Evolutionary conservation across 257 asterid genomes (phyloP), one percentile per base, ranked within the genome.

Genomic region (Phtheirospermum japonicum): DNA sequence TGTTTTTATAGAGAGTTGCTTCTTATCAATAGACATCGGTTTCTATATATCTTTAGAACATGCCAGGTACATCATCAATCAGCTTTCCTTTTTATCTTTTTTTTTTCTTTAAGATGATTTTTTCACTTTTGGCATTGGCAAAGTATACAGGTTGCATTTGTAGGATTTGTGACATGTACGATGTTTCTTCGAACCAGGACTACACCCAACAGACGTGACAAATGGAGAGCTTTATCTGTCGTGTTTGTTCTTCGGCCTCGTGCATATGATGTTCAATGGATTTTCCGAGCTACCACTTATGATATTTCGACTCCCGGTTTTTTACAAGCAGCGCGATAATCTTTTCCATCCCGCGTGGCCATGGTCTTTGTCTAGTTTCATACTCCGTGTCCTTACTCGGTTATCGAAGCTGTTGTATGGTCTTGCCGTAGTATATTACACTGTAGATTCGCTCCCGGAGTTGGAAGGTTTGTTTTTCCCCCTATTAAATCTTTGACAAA

Each of bases 221-320:
- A 79, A 85, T 39, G 96, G 81, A 42, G 79, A 85, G 59, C 83
- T 90, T 34, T 87, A 90, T 68, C 84, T 90, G 40, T 53, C 90
- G 33, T 85, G 96, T 70, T 69, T 83, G 64, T 90, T 87, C 75
- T 90, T 81, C 4, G 90, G 85, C 57, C 68, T 87, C 73, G 85
- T 87, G 71, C 96, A 90, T 71, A 87, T 90, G 95, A 78, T 90
- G 96, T 90, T 90, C 85, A 87, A 90, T 58, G 97, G 97, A 57
- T 85, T 90, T 68, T 78, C 96, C 6, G 97, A 90, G 79, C 81
- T 90, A 58, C 87, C 96, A 39, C 76, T 87, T 13, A 78, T 85
- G 89, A 85, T 90, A 59, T 87, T 83, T 51, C 85, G 96, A 57
- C 95, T 90, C 67, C 97, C 97, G 16, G 96, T 90, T 31, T 90